Base-by-base conservation (phyloP, 2,329 filamentous ascomycete species). In the Bipolaris victoriae region DNA sequence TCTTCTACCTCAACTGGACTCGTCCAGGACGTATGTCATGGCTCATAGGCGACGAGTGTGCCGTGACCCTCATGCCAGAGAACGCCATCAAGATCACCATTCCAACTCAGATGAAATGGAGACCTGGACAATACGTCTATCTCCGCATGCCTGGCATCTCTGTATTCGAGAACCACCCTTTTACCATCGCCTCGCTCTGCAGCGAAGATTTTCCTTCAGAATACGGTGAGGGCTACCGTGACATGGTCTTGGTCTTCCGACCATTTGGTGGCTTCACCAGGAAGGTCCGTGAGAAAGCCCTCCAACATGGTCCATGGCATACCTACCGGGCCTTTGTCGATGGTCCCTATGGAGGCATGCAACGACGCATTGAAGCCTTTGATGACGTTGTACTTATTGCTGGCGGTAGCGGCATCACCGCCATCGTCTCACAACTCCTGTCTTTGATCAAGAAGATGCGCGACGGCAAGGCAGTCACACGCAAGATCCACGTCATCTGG, bases 401-500 rank as follows among this genome's bases (percentile, higher is more conserved):
- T 0, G 95, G 95, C 47, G 95, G 95, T 41, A 97, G 92, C 65
- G 94, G 94, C 24, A 95, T 98, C 72, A 98, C 95, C 0, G 92
- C 94, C 7, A 86, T 97, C 58, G 91, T 97, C 73, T 96, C 91
- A 7, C 92, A 98, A 73, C 82, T 98, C 2, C 83, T 97, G 20
- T 91, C 96, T 65, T 81, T 98, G n/a, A 96, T 97, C 79, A 97
- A 97, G 79, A 88, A 92, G 57, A 97, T 98, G 89, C 88, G 92
- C 57, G 93, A 97, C 71, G 91, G 92, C 48, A 97, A 97, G 76
- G 93, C 94, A 33, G 91, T 97, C 43, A 97, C 93, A 1, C 91
- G 90, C 74, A 91, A 89, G 63, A 89, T 98, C 5, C 89, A 95
- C 15, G 91, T 98, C 1, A 86, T 98, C n/a, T 98, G 94, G 94